Conservation (phyloP, 306 rosid genomes). For the Citrullus amarus region DNA sequence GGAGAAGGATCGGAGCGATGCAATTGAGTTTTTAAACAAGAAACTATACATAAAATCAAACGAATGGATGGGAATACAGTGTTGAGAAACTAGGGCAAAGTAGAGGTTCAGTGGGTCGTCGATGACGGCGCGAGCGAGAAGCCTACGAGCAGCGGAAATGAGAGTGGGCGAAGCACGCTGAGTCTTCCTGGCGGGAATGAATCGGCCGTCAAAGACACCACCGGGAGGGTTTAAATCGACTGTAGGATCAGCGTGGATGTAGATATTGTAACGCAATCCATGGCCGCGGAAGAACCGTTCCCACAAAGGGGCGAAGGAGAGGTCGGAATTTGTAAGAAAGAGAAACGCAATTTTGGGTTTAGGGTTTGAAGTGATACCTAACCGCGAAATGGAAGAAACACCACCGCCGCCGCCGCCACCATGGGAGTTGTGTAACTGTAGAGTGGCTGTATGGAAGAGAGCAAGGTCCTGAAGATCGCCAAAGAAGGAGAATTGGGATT, state of each 20-base stretch:
- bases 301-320: slow-evolving; percentile 51
- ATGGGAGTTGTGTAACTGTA: slow-evolving; percentile 2
- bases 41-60: slow-evolving; percentile 27
- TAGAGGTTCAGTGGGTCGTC: slow-evolving; percentile 42
- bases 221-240: slow-evolving; percentile 23
- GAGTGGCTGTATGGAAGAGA: slow-evolving; percentile 28
- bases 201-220: slow-evolving; percentile 33
- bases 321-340: slow-evolving; percentile 52
- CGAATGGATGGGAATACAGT: slow-evolving; percentile 47
- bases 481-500: slow-evolving; percentile 3
- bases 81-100: slow-evolving; percentile 43
- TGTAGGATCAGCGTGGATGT: slow-evolving; percentile 57
- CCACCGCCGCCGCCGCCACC: not conserved
- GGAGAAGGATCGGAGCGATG: not conserved
- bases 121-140: slow-evolving; percentile 34
- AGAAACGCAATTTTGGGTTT: slow-evolving; percentile 62
- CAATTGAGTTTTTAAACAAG: slow-evolving; percentile 11
- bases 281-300: slow-evolving; percentile 30
- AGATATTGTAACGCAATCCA: slow-evolving; percentile 37
- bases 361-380: slow-evolving; percentile 17
- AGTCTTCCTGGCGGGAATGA: slow-evolving; percentile 34
- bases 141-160: slow-evolving; percentile 48
- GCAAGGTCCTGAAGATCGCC: slow-evolving; percentile 22
- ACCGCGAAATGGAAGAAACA: slow-evolving; percentile 6
- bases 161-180: slow-evolving; percentile 39